A percentile compares a stretch with the other conserved stretches of the same genome.
phyloP scores from a whole-genome alignment of 1,139 yeast genomes.

The Arxiozyma heterogenica region DNA sequence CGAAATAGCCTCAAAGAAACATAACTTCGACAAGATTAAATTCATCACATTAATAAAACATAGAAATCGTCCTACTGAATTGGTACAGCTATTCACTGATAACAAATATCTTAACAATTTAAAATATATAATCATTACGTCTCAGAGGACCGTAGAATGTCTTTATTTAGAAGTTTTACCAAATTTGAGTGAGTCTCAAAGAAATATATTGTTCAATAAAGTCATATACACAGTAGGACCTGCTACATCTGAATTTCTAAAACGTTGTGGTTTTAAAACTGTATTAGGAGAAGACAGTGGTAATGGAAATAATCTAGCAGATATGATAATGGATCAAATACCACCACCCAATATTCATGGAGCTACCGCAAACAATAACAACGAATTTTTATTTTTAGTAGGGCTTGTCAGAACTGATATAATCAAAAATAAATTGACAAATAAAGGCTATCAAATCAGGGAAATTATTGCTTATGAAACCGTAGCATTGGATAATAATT shows the following conservation, averaged over 20 bases:
- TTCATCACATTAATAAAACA: slow-evolving; percentile 70
- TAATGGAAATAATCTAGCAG: slow-evolving; percentile 64
- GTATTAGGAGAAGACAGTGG: slow-evolving; percentile 77
- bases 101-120: slow-evolving; percentile 35
- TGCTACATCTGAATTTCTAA: slow-evolving; percentile 61
- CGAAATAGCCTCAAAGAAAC: slow-evolving; percentile 33
- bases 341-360: neutral
- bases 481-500: slow-evolving; percentile 39
- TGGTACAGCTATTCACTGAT: slow-evolving; percentile 38
- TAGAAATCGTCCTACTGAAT: slow-evolving; percentile 39
- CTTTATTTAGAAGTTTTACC: slow-evolving; percentile 39
- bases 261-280: slow-evolving; percentile 52
- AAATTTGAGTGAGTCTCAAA: slow-evolving; percentile 11
- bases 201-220: slow-evolving; percentile 34
- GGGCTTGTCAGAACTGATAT: slow-evolving; percentile 81
- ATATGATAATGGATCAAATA: slow-evolving; percentile 45
- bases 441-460: slow-evolving; percentile 40
- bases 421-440: slow-evolving; percentile 52
- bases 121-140: slow-evolving; percentile 65
- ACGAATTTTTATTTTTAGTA: slow-evolving; percentile 58
- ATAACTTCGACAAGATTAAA: slow-evolving; percentile 34
- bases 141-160: slow-evolving; percentile 88
- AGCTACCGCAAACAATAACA: slow-evolving; percentile 14
- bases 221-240: slow-evolving; percentile 88
- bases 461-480: slow-evolving; percentile 72